A percentile compares a stretch with the other conserved stretches of the same genome.
Evolutionary conservation across 495 filamentous ascomycete genomes (phyloP).

Genomic region (Lasiosphaeria miniovina): DNA sequence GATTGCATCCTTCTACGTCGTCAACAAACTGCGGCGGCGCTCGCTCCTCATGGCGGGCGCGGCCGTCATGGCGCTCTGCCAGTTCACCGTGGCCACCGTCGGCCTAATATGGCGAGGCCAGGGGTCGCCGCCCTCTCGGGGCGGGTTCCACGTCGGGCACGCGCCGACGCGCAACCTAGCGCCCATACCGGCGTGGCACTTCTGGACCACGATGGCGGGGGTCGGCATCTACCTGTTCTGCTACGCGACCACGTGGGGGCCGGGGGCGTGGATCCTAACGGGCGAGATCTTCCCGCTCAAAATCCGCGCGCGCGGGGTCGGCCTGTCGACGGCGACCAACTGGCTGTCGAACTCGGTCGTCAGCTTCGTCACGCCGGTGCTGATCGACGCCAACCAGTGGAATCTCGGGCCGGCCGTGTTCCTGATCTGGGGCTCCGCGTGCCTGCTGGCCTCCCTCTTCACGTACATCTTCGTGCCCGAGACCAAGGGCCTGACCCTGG

Average conservation of each 20-base stretch:
- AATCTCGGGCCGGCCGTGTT: constrained; percentile 64
- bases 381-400: constrained; percentile 52
- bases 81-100: constrained; percentile 61
- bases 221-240: constrained; percentile 70
- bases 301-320: constrained; percentile 66
- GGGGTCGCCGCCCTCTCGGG: constrained; percentile 36
- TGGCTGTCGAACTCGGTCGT: constrained; percentile 71
- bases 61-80: constrained; percentile 62
- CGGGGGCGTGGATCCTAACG: constrained; percentile 62
- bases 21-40: constrained; percentile 67
- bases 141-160: too few relatives aligned
- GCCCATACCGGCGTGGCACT: neutral
- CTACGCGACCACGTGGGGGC: constrained; percentile 73
- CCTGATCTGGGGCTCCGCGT: constrained; percentile 66
- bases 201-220: constrained; percentile 59
- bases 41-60: constrained; percentile 66
- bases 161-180: too few relatives aligned
- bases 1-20: constrained; percentile 62
- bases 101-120: constrained; percentile 45
- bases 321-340: constrained; percentile 72
- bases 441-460: constrained; percentile 56
- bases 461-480: constrained; percentile 73
- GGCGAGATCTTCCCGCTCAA: constrained; percentile 73
- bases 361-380: constrained; percentile 23
- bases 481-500: constrained; percentile 74